Base-by-base conservation (phyloP, 306 rosid genomes). In the Pterocarpus santalinus region DNA sequence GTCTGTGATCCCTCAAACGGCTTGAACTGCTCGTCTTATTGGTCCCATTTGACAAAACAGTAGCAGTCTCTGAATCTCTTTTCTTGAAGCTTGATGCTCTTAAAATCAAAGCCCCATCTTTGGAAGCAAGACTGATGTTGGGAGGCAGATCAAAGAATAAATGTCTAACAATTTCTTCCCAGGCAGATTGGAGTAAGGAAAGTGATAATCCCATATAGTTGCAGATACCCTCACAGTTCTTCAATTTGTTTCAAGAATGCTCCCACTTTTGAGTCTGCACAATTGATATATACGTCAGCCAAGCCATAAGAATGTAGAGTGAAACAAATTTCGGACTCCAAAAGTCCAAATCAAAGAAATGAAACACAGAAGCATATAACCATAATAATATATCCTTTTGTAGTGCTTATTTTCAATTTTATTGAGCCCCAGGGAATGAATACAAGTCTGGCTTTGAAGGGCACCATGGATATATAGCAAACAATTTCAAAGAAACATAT, bases 81-180 rank as follows among this genome's bases (percentile, higher is more conserved):
- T 16, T 90, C 63, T 88, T 88, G 61, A 91, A 90, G 78, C 94
- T 91, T 30, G 80, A 53, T 30, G 94, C 32, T 86, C 90, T 90
- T 53, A 85, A 75, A n/a, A 67, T 53, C 46, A 64, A 30, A 34
- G 81, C 82, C 3, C 82, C 84, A 41, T 69, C 85, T 69, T 56
- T 82, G 33, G 88, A 49, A 65, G 78, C 70, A 65, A 86, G 69
- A 16, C 75, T 76, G 55, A 35, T 33, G 80, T 73, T 71, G 58
- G 78, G 78, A 14, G 75, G 65, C n/a, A 84, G 64, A 33, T 38
- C 69, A 56, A 82, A 69, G 36, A 82, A 30, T 8, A 75, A 77
- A 51, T 81, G 82, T 8, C 79, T 77, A 39, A 64, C 33, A 67
- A 88, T 81, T 16, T 82, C 89, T 73, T 86, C 63, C 94, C 90